Conservation (phyloP, 768 basidiomycete genomes). For the Sporobolomyces pararoseus region DNA sequence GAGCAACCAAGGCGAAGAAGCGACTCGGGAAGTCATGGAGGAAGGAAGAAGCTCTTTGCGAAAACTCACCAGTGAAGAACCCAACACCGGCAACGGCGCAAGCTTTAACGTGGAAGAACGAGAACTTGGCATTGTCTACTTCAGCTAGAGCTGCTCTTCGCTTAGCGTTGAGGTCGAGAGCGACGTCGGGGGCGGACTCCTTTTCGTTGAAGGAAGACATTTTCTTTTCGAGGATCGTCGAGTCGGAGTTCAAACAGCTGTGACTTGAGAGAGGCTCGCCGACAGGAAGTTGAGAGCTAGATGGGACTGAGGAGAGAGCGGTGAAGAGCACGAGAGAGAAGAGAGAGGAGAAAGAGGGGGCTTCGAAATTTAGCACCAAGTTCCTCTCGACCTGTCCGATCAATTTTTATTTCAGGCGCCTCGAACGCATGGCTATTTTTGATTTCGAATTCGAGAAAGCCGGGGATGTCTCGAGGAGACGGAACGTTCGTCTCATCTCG, state of each 20-base stretch:
- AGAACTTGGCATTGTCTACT: conserved; percentile 80
- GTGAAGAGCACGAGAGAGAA: not conserved
- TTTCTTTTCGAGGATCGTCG: no score
- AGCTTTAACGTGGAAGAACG: conserved; percentile 79
- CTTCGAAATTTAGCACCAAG: no score
- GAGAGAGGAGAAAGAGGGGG: not conserved
- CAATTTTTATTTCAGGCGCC: no score
- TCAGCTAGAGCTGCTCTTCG: conserved; percentile 77
- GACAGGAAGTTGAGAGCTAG: not conserved
- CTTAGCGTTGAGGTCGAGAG: conserved; percentile 53
- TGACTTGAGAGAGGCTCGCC: conserved; percentile 13
- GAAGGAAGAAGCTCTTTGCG: conserved; percentile 23
- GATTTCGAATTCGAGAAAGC: no score
- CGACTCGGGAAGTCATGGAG: conserved; percentile 30
- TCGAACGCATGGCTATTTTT: no score
- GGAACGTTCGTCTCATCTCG: no score
- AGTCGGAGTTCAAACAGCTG: no score
- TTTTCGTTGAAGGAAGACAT: conserved; percentile 24
- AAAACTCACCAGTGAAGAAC: conserved; percentile 82
- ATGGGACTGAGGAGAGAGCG: not conserved
- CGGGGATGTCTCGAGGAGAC: no score
- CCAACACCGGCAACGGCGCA: conserved; percentile 68
- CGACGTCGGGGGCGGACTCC: not conserved
- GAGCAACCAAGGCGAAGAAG: no score
- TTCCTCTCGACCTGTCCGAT: no score